These are phyloP conservation scores for Lepiota brunneoincarnata DNA, from an alignment of 768 basidiomycete genomes.

Conservation along the genomic window DNA sequence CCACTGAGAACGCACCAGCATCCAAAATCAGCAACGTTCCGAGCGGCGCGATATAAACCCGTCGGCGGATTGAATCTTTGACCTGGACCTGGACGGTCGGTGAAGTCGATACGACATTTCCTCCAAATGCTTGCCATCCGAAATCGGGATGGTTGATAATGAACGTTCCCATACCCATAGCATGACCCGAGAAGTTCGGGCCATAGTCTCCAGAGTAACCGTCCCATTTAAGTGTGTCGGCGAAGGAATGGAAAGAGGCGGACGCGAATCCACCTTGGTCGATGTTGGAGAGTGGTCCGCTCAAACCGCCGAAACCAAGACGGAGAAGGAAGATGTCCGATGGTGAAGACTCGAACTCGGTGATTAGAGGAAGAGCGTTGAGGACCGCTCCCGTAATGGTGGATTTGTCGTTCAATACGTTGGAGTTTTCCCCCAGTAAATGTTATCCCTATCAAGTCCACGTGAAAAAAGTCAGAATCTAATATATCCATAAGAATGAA, in stretches of 20 bases:
- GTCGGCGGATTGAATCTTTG: slow-evolving; percentile 45
- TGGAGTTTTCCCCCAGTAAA: slow-evolving; percentile 55
- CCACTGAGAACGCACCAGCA: slow-evolving; percentile 47
- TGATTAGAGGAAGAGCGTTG: slow-evolving; percentile 52
- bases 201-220: slow-evolving; percentile 60
- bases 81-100: slow-evolving; percentile 41
- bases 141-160: slow-evolving; percentile 54
- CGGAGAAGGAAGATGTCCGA: slow-evolving; percentile 50
- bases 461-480: slow-evolving; percentile 9
- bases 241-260: slow-evolving; percentile 60
- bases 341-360: slow-evolving; percentile 44
- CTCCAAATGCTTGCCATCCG: slow-evolving; percentile 62
- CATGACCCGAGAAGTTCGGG: slow-evolving; percentile 55
- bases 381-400: slow-evolving; percentile 58
- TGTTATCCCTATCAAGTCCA: slow-evolving; percentile 42
- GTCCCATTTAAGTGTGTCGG: slow-evolving; percentile 56
- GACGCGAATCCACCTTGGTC: slow-evolving; percentile 56
- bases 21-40: slow-evolving; percentile 45
- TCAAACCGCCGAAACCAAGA: slow-evolving; percentile 48
- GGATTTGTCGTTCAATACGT: slow-evolving; percentile 54
- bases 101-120: slow-evolving; percentile 39
- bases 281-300: slow-evolving; percentile 53
- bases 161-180: slow-evolving; percentile 46
- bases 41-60: slow-evolving; percentile 50
- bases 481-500: neutral